Evolutionary conservation across 768 basidiomycete genomes (phyloP).

Genomic region (Trametes cingulata): DNA sequence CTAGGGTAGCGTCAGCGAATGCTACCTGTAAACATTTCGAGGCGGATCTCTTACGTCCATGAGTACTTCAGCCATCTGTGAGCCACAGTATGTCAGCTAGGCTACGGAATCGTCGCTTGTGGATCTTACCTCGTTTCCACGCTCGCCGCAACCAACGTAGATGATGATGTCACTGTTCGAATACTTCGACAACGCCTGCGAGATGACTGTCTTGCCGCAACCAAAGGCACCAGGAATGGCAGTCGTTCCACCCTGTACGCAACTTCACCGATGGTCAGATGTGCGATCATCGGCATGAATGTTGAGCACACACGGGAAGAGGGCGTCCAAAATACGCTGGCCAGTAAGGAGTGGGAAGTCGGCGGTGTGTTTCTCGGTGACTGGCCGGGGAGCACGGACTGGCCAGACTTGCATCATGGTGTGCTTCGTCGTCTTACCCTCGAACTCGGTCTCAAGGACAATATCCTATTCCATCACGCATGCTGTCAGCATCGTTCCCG

Average conservation of each 20-base stretch:
- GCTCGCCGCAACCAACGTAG: constrained; percentile 98
- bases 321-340: constrained; percentile 93
- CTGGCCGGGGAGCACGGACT: constrained; percentile 94
- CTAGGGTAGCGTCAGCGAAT: constrained; percentile 31
- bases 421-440: constrained; percentile 91
- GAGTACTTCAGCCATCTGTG: constrained; percentile 94
- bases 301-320: constrained; percentile 77
- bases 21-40: background rate
- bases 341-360: constrained; percentile 92
- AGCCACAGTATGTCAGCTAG: constrained; percentile 6
- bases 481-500: background rate
- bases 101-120: background rate
- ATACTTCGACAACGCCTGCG: constrained; percentile 95
- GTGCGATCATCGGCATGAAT: background rate
- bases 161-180: constrained; percentile 99
- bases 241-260: constrained; percentile 94
- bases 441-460: constrained; percentile 95
- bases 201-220: constrained; percentile 98
- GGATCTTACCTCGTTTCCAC: constrained; percentile 83
- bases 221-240: constrained; percentile 99
- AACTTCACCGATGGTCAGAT: constrained; percentile 44
- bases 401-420: constrained; percentile 99
- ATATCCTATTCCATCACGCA: constrained; percentile 62
- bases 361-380: constrained; percentile 93
- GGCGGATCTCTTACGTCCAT: constrained; percentile 90